phyloP scores from a whole-genome alignment of 805 yeast genomes.

The Maudiozyma serrabonitensis region DNA sequence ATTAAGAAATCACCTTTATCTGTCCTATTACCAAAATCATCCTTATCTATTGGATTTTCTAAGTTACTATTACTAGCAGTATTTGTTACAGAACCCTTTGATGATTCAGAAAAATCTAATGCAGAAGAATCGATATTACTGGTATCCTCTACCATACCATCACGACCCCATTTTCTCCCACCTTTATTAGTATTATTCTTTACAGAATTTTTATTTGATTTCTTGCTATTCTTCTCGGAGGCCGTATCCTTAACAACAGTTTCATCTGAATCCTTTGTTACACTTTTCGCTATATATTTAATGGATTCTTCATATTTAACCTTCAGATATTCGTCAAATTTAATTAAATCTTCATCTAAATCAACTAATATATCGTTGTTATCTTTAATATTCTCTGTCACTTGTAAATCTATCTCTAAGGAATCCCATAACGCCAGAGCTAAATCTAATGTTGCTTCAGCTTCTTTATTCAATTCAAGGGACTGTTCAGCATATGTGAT shows the following conservation, averaged over 20 bases:
- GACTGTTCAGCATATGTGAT: conserved; percentile 37
- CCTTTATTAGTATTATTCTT: conserved; percentile 9
- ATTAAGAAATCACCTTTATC: conserved; percentile 55
- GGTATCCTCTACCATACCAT: conserved; percentile 44
- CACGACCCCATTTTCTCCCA: conserved; percentile 58
- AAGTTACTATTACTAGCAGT: conserved; percentile 3
- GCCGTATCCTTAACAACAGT: too few species aligned
- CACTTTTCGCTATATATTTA: conserved; percentile 2
- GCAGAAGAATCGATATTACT: conserved; percentile 28
- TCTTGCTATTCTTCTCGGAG: conserved; percentile 5
- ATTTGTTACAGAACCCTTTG: conserved; percentile 8
- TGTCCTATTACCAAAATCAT: conserved; percentile 33
- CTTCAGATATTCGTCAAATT: conserved; percentile 32
- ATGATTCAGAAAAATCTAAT: conserved; percentile 45
- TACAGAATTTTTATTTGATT: conserved; percentile 3
- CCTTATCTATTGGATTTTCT: conserved; percentile 23
- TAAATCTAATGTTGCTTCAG: conserved; percentile 33
- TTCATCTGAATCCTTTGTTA: background rate
- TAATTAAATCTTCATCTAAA: conserved; percentile 27
- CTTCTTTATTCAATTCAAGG: conserved; percentile 35
- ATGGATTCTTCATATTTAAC: conserved; percentile 26
- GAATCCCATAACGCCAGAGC: conserved; percentile 30
- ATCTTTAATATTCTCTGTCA: conserved; percentile 27
- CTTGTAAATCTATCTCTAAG: conserved; percentile 22
- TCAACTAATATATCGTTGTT: conserved; percentile 23